Conservation (phyloP, 2,329 filamentous ascomycete species). For the Teratosphaeria pseudoeucalypti region DNA sequence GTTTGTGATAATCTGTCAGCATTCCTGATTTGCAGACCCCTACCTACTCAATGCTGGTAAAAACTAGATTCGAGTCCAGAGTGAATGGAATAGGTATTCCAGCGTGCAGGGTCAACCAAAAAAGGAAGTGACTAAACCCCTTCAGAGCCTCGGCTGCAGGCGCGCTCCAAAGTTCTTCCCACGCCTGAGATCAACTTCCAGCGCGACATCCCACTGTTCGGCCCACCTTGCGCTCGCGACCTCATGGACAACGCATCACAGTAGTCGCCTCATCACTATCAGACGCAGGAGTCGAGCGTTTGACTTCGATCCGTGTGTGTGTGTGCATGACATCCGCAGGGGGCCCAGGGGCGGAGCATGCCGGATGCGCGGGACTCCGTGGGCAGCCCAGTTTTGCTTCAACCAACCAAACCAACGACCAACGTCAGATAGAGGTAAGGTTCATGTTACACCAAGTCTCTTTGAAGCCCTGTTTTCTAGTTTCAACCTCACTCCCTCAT, state of each 20-base stretch:
- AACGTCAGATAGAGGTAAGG: background rate
- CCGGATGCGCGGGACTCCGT: background rate
- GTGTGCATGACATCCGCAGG: background rate
- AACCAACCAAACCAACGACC: background rate
- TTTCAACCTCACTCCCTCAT: background rate
- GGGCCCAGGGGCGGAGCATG: background rate
- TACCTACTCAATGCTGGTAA: too few relatives aligned
- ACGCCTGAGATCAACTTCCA: too few relatives aligned
- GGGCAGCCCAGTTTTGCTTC: background rate
- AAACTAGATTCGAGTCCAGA: too few relatives aligned
- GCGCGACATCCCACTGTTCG: too few relatives aligned
- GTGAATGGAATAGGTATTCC: too few relatives aligned
- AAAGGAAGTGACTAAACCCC: too few relatives aligned
- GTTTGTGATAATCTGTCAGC: too few relatives aligned
- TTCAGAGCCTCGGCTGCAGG: too few relatives aligned
- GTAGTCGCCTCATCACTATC: background rate
- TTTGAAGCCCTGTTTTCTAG: background rate
- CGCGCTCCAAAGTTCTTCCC: too few relatives aligned
- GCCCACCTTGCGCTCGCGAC: background rate
- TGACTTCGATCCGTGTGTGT: background rate
- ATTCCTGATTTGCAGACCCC: too few relatives aligned
- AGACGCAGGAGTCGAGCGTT: background rate
- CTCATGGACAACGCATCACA: background rate
- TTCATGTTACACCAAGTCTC: background rate
- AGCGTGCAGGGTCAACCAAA: too few relatives aligned